phyloP scores from a whole-genome alignment of 192 early-diverging fungal genomes.

The Coemansia sp. region DNA sequence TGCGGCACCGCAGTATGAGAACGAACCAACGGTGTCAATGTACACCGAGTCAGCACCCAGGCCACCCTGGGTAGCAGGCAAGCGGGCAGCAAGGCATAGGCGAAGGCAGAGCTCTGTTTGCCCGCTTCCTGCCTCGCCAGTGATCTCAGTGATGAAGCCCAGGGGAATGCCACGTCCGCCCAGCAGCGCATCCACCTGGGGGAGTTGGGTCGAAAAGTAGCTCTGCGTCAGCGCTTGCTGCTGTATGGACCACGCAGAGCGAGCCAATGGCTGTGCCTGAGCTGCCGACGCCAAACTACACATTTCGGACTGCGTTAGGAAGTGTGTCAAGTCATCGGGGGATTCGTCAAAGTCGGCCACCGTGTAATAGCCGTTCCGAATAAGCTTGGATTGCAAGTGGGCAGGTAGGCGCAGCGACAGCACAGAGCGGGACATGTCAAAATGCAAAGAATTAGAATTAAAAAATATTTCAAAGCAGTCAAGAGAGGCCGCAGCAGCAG shows the following conservation, averaged over 20 bases:
- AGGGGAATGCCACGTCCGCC: constrained; percentile 15
- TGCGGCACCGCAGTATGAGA: constrained; percentile 13
- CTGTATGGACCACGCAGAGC: constrained; percentile 10
- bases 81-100: constrained; percentile 20
- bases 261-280: background rate
- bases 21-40: constrained; percentile 23
- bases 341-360: constrained; percentile 22
- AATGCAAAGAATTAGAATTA: background rate
- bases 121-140: constrained; percentile 17
- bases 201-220: constrained; percentile 13
- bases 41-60: constrained; percentile 13
- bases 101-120: constrained; percentile 25
- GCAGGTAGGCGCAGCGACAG: constrained; percentile 21
- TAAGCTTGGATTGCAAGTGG: constrained; percentile 3
- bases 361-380: constrained; percentile 23
- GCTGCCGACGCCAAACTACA: background rate
- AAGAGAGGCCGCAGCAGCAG: background rate
- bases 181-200: constrained; percentile 19
- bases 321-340: constrained; percentile 1
- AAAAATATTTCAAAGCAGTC: too few relatives aligned
- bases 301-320: constrained; percentile 4
- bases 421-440: constrained; percentile 18
- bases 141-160: constrained; percentile 16
- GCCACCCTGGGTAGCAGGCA: constrained; percentile 5
- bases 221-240: constrained; percentile 9